These are phyloP conservation scores for Yamadazyma jaroonii DNA, from an alignment of 1,139 yeast species.

Conservation along the genomic window DNA sequence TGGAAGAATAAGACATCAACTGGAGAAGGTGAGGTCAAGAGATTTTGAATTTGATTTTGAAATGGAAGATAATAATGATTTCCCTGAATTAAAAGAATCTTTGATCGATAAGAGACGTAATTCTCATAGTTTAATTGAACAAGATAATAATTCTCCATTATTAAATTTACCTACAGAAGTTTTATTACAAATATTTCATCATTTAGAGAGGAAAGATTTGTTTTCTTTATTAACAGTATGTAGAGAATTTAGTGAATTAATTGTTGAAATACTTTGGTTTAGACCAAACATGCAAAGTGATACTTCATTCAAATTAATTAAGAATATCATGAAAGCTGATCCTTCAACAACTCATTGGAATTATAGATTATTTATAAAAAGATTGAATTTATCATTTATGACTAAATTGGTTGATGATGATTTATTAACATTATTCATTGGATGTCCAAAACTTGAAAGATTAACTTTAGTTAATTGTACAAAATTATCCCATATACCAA, in stretches of 20 bases:
- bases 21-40: constrained; percentile 7
- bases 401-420: constrained; percentile 67
- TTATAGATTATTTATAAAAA: constrained; percentile 70
- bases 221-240: constrained; percentile 73
- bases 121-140: constrained; percentile 16
- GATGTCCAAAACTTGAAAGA: constrained; percentile 78
- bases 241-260: constrained; percentile 74
- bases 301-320: constrained; percentile 48
- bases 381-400: constrained; percentile 78
- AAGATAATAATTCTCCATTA: constrained; percentile 42
- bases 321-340: constrained; percentile 52
- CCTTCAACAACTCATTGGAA: constrained; percentile 58
- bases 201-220: constrained; percentile 65
- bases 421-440: constrained; percentile 51
- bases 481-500: constrained; percentile 57
- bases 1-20: constrained; percentile 7
- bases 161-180: constrained; percentile 78
- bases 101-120: constrained; percentile 30
- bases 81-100: constrained; percentile 34
- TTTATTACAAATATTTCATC: constrained; percentile 64
- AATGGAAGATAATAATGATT: constrained; percentile 35
- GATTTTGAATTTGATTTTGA: constrained; percentile 20
- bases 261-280: constrained; percentile 84
- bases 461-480: constrained; percentile 82
- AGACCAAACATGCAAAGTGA: constrained; percentile 75